These are phyloP conservation scores for Mycena citricolor DNA, from an alignment of 1,284 basidiomycete species.

Conservation along the genomic window DNA sequence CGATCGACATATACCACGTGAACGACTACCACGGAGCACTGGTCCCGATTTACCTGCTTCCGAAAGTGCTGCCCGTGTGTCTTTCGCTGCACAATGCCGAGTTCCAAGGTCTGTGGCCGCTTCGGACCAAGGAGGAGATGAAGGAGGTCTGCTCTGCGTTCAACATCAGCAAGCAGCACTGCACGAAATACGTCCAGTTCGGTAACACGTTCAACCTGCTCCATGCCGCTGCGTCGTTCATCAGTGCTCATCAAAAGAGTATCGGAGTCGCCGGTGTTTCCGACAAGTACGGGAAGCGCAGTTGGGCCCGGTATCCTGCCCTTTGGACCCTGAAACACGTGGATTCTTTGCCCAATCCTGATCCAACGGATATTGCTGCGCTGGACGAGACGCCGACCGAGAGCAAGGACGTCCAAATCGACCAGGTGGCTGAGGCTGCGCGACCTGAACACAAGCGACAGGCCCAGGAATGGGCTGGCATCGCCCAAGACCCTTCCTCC, in stretches of 20 bases:
- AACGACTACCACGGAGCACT: slow-evolving; percentile 93
- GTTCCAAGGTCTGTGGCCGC: slow-evolving; percentile 93
- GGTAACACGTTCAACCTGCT: slow-evolving; percentile 95
- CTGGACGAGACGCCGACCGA: slow-evolving; percentile 77
- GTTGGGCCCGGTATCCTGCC: slow-evolving; percentile 92
- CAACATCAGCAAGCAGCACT: slow-evolving; percentile 93
- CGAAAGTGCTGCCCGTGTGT: slow-evolving; percentile 85
- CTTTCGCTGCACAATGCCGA: slow-evolving; percentile 95
- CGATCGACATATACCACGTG: slow-evolving; percentile 87
- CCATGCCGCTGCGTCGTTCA: slow-evolving; percentile 88
- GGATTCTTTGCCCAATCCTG: slow-evolving; percentile 90
- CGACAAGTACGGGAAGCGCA: slow-evolving; percentile 94
- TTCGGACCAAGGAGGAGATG: slow-evolving; percentile 95
- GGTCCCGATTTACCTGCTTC: slow-evolving; percentile 85
- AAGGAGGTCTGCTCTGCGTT: slow-evolving; percentile 96
- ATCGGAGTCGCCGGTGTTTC: slow-evolving; percentile 93
- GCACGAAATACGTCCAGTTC: slow-evolving; percentile 94
- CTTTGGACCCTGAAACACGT: slow-evolving; percentile 94
- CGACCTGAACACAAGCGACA: slow-evolving; percentile 87
- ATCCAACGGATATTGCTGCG: slow-evolving; percentile 90
- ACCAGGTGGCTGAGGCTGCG: slow-evolving; percentile 80
- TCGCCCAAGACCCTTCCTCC: slow-evolving; percentile 85
- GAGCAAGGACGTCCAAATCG: slow-evolving; percentile 74
- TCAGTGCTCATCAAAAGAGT: slow-evolving; percentile 89
- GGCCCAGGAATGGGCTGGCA: slow-evolving; percentile 91